These are phyloP conservation scores for Silene coronaria DNA, from an alignment of 179 eudicot species.

Conservation along the genomic window DNA sequence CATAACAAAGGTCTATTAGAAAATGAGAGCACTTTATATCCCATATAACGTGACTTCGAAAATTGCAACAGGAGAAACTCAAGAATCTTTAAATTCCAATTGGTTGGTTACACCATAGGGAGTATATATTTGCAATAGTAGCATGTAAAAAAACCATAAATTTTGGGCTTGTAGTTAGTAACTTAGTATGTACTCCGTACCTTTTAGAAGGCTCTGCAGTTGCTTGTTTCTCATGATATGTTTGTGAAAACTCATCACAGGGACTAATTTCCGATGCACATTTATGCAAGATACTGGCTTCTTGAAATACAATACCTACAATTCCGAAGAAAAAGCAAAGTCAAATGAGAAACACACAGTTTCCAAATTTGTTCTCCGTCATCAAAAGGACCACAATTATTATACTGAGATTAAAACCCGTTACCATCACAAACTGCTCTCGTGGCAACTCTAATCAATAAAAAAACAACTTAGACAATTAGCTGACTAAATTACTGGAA, in stretches of 20 bases:
- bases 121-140: too few species aligned
- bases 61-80: too few species aligned
- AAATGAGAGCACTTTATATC: too few species aligned
- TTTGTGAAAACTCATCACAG: conserved; percentile 13
- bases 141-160: background rate
- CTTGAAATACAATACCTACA: conserved; percentile 17
- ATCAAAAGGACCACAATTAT: too few species aligned
- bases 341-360: background rate
- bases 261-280: conserved; percentile 12
- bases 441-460: background rate
- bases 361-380: background rate
- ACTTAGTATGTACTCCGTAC: conserved; percentile 10
- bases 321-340: conserved; percentile 15
- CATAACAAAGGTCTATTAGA: too few species aligned
- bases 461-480: background rate
- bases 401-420: too few species aligned
- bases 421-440: too few species aligned
- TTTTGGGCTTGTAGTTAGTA: background rate
- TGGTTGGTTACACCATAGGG: too few species aligned
- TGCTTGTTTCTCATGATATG: conserved; percentile 17
- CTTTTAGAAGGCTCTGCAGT: conserved; percentile 23
- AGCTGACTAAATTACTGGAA: background rate
- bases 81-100: too few species aligned
- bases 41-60: too few species aligned
- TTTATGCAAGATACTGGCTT: conserved; percentile 5